Evolutionary conservation across 2,329 filamentous ascomycete species (phyloP), one percentile per base, ranked within the genome.

Genomic region (Coccinonectria pachysandricola): DNA sequence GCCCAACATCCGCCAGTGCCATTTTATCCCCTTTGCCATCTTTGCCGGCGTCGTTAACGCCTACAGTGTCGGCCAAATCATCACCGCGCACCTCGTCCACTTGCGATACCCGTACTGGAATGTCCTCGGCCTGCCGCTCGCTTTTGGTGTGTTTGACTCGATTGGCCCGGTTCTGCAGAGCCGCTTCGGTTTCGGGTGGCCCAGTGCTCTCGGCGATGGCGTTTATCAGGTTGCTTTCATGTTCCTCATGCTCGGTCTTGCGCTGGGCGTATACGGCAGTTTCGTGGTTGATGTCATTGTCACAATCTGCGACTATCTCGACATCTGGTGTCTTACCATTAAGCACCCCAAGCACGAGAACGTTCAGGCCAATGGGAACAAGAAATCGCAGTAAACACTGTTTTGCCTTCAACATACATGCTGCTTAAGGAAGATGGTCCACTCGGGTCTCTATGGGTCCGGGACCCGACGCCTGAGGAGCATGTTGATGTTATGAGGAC

Each of bases 311-410:
- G 91, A 98, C 54, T 94, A 93, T 53, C 68, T 96, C 35, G 91
- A 98, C 52, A 98, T 98, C 42, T 96, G 86, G 85, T 98, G 91
- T 52, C 64, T 98, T 52, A 93, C 83, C 2, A 98, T 98, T 61
- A 98, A 98, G 70, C 78, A 96, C 45, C 74, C 72, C 12, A 65
- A 68, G 37, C 59, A 65, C 13, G 67, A 71, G 44, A 56, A 41
- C 9, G 35, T 50, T 26, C 31, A 34, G 15, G 26, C 48, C 28
- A 41, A 53, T 26, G 42, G 52, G 15, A 53, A 49, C 21, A 53
- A 49, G 15, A 60, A 64, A 43, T 66, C 65, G 55, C 53, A 43
- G 13, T 45, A 48, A 26, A 47, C n/a, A n/a, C n/a, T n/a, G n/a
- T n/a, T n/a, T n/a, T n/a, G n/a, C n/a, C n/a, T n/a, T n/a, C n/a